A percentile compares a stretch with the other conserved stretches of the same genome.
Conservation (phyloP, 1,139 yeast species). For the Sugiyamaella xylanicola region DNA sequence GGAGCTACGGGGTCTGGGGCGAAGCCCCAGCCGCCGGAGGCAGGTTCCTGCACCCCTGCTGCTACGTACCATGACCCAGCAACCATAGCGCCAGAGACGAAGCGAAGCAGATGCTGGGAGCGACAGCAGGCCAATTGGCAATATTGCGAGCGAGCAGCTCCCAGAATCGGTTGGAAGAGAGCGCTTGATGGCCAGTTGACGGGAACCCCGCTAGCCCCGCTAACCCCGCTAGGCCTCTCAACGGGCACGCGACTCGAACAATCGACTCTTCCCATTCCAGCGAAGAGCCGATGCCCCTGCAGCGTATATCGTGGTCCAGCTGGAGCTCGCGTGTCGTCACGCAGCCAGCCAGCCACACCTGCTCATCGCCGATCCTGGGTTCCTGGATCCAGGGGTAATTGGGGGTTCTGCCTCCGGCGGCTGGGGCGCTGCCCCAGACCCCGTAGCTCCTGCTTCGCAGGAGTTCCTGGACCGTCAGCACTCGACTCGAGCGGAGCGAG, state of each 20-base stretch:
- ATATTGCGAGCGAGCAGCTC: too few species aligned
- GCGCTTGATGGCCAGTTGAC: background rate
- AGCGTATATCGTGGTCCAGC: background rate
- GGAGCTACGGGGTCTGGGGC: too few species aligned
- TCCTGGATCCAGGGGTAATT: background rate
- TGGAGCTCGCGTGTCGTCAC: background rate
- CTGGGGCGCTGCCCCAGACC: background rate
- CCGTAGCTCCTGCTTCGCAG: background rate
- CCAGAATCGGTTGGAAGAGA: too few species aligned
- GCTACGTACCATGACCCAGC: too few species aligned
- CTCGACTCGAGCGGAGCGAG: too few species aligned
- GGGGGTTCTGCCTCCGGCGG: background rate
- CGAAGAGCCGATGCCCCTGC: background rate
- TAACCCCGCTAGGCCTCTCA: too few species aligned
- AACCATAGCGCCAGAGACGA: too few species aligned
- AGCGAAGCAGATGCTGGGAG: too few species aligned
- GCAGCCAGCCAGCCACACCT: too few species aligned
- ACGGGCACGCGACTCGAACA: background rate
- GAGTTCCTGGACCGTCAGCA: background rate
- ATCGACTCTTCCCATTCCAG: background rate
- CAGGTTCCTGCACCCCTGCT: too few species aligned
- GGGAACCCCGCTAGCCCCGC: background rate
- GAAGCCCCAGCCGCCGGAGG: too few species aligned
- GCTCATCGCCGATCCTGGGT: background rate
- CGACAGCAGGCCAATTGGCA: too few species aligned